A percentile compares a stretch with the other conserved stretches of the same genome.
phyloP scores from a whole-genome alignment of 2,329 filamentous ascomycete genomes.

The Pseudogymnoascus sp. region DNA sequence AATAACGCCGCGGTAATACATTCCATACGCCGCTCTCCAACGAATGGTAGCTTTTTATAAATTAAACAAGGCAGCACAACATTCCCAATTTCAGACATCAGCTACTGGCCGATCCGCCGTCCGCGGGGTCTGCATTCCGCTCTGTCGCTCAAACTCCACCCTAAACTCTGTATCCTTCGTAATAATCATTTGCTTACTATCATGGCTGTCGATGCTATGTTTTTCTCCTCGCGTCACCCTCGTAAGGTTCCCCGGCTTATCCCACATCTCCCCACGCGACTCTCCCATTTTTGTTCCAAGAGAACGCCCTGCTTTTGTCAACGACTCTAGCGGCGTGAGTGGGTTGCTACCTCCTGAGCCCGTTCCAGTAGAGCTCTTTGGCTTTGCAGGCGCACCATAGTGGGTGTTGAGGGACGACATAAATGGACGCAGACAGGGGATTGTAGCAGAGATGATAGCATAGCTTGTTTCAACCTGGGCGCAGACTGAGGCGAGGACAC shows the following conservation, averaged over 20 bases:
- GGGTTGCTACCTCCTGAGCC: neutral
- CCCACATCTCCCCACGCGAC: neutral
- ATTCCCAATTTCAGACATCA: neutral
- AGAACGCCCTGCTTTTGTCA: neutral
- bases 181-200: constrained; percentile 17
- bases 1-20: neutral
- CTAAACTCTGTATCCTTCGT: constrained; percentile 20
- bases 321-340: neutral
- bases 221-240: neutral
- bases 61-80: neutral
- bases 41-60: neutral
- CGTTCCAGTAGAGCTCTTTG: neutral
- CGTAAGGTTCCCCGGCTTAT: neutral
- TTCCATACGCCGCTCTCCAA: neutral
- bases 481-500: constrained; percentile 29
- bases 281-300: neutral
- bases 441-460: constrained; percentile 33
- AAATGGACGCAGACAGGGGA: constrained; percentile 37
- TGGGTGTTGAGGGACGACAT: constrained; percentile 30
- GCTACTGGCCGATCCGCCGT: neutral
- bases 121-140: neutral
- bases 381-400: constrained; percentile 22
- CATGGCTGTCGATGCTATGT: constrained; percentile 14
- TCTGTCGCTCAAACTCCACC: neutral
- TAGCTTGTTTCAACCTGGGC: constrained; percentile 35